Percentiles rank a stretch among this genome's conserved stretches.
Evolutionary conservation across 805 yeast species (phyloP).

Genomic region (Wickerhamiella azyma): DNA sequence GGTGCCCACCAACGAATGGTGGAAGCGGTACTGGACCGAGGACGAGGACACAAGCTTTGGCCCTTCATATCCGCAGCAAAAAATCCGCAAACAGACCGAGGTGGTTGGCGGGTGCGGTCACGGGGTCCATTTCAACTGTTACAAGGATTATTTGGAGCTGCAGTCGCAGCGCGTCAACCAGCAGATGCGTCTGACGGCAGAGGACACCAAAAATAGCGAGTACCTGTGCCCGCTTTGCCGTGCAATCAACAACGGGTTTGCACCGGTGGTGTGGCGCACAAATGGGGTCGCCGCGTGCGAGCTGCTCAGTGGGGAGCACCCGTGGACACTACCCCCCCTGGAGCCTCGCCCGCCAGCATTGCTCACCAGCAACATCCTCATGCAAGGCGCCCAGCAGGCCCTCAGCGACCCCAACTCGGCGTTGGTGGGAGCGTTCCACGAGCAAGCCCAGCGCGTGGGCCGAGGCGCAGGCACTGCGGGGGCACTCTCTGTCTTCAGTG

Average conservation of each 20-base stretch:
- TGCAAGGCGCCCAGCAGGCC: background rate
- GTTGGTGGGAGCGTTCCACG: background rate
- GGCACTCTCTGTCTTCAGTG: no score
- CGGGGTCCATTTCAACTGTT: constrained; percentile 79
- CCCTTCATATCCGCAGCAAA: constrained; percentile 45
- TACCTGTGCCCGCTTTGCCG: constrained; percentile 86
- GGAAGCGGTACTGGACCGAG: constrained; percentile 28
- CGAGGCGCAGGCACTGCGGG: no score
- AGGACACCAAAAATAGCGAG: constrained; percentile 53
- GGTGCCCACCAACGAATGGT: constrained; percentile 21
- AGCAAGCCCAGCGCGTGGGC: background rate
- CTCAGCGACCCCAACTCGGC: background rate
- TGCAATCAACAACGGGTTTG: constrained; percentile 66
- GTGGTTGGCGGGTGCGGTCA: constrained; percentile 78
- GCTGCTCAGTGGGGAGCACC: background rate
- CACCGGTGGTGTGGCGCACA: constrained; percentile 55
- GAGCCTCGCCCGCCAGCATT: background rate
- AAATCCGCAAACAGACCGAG: constrained; percentile 13
- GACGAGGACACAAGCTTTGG: constrained; percentile 40
- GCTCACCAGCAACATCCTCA: background rate
- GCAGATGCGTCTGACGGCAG: constrained; percentile 61
- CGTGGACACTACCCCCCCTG: background rate
- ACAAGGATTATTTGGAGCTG: constrained; percentile 40
- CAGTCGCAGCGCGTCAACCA: constrained; percentile 11
- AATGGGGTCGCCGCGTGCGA: constrained; percentile 24